A percentile compares a stretch with the other conserved stretches of the same genome.
phyloP scores from a whole-genome alignment of 169 alveolate species.

The Plasmodium adleri region DNA sequence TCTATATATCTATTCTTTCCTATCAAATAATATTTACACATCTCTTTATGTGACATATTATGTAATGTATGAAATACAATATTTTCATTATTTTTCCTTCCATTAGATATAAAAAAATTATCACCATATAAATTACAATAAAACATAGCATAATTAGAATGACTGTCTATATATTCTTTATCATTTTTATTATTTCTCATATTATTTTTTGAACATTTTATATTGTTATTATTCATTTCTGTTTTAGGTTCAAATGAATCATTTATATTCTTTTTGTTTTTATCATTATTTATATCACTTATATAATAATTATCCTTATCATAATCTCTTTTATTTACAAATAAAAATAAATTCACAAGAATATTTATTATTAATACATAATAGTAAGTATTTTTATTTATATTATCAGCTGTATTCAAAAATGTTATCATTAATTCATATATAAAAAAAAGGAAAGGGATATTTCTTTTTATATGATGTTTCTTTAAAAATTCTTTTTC shows the following conservation, averaged over 20 bases:
- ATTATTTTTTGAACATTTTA: background rate
- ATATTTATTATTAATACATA: conserved; percentile 35
- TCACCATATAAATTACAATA: conserved; percentile 13
- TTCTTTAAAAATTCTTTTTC: conserved; percentile 17
- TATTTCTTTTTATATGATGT: conserved; percentile 6
- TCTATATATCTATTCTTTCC: background rate
- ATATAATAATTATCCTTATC: background rate
- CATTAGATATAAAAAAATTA: conserved; percentile 9
- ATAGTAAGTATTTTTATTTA: conserved; percentile 19
- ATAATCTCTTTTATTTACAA: background rate
- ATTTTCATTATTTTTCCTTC: conserved; percentile 12
- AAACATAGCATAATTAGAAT: conserved; percentile 6
- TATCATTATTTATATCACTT: background rate
- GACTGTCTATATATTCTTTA: background rate
- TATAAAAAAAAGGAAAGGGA: conserved; percentile 63
- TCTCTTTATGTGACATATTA: background rate
- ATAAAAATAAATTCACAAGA: conserved; percentile 22
- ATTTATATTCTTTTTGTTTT: background rate
- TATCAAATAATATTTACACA: conserved; percentile 3
- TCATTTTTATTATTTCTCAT: background rate
- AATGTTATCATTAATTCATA: conserved; percentile 30
- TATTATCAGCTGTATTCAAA: background rate
- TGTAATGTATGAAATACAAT: conserved; percentile 5
- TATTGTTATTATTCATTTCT: background rate
- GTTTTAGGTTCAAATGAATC: background rate